Evolutionary conservation across 164 flowering plant species (phyloP), one percentile per base, ranked within the genome.

Genomic region (Pachysandra terminalis): DNA sequence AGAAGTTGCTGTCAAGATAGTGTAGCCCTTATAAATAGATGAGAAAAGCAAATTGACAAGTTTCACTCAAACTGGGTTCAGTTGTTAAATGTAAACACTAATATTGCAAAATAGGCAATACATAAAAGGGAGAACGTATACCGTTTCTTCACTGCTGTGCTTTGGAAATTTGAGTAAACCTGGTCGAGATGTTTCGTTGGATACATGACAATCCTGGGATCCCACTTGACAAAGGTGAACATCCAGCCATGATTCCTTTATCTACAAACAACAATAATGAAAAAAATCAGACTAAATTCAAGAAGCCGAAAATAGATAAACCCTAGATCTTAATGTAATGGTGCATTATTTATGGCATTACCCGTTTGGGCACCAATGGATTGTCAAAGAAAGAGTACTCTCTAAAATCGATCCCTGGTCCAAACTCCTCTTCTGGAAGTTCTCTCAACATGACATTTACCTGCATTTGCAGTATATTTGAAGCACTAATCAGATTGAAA

Each of bases 231-330:
- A 96, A 71, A 96, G 85, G 64, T 93, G 87, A 75, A 96, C 96
- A 74, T 96, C 89, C 73, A 96, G 98, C 88, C 91, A 80, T 40
- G 99, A 96, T 22, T 89, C 90, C 76, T 88, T 96, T 68, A 95
- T 93, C 99, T 95, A 82, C 66, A 78, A 67, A 61, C 54, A 64
- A 53, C 35, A 76, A 27, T 8, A 65, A 54, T 16, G 26, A 40
- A 61, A 9, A 49, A n/a, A 53, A 24, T 17, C 28, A 19, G 19
- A 23, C 10, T 61, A 10, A 61, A 48, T 55, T 35, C 37, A 63
- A 49, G 56, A 45, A 63, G 25, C 26, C 14, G 40, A 41, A 27
- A n/a, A 40, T 23, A 45, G 37, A 60, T 37, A 32, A 49, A 7
- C 24, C 57, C 23, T 37, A 2, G 35, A 35, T 65, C 12, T 58